These are phyloP conservation scores for Melaleuca quinquenervia DNA, from an alignment of 345 rosid species.

Conservation along the genomic window DNA sequence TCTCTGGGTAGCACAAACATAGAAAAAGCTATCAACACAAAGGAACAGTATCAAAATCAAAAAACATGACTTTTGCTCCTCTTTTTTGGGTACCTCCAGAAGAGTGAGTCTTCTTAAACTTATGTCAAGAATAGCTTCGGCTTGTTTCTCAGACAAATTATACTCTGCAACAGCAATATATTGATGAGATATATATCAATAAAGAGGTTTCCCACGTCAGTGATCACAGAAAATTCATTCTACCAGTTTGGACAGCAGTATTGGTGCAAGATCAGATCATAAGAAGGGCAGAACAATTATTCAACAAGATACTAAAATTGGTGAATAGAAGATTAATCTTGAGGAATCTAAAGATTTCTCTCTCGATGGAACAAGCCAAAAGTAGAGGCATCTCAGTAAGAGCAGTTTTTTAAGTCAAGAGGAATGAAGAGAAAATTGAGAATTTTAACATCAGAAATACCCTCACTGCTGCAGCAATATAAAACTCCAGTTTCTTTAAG, in stretches of 20 bases:
- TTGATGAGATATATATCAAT: not conserved
- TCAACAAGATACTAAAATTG: not conserved
- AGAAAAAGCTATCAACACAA: not conserved
- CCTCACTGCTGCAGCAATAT: not conserved
- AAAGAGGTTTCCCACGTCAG: not conserved
- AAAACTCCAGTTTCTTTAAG: not conserved
- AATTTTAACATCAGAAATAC: not conserved
- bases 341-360: not conserved
- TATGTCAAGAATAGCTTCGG: slow-evolving; percentile 82
- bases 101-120: slow-evolving; percentile 65
- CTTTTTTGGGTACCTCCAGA: slow-evolving; percentile 54
- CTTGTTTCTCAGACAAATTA: slow-evolving; percentile 79
- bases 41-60: not conserved
- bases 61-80: not conserved
- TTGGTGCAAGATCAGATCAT: not conserved
- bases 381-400: not conserved
- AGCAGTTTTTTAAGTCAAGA: not conserved
- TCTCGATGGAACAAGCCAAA: not conserved
- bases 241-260: not conserved
- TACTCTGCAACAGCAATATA: slow-evolving; percentile 31
- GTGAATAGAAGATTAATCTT: not conserved
- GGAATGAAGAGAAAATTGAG: not conserved
- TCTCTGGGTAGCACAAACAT: slow-evolving; percentile 32
- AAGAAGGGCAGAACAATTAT: not conserved
- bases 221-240: not conserved